Evolutionary conservation across 148 eudicot species (phyloP).

Genomic region (Vaccinium vitisidaea): DNA sequence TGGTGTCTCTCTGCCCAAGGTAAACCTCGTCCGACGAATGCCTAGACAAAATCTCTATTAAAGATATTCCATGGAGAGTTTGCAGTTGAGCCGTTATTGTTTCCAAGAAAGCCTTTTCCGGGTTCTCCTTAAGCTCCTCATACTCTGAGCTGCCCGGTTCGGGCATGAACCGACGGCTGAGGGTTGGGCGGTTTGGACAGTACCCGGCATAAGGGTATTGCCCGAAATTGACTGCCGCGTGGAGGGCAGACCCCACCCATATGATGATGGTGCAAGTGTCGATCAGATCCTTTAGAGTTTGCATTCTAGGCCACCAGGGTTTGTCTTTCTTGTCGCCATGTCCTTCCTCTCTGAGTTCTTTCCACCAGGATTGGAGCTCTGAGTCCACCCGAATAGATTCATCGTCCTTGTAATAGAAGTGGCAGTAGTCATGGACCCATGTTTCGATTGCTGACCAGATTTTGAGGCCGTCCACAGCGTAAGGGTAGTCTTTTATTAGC

Average conservation of each 20-base stretch:
- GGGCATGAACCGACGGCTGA: slow-evolving; percentile 33
- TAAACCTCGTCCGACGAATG: slow-evolving; percentile 38
- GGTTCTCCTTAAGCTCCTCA: slow-evolving; percentile 20
- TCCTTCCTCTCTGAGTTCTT: slow-evolving; percentile 29
- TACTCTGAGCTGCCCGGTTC: slow-evolving; percentile 28
- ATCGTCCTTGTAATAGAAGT: slow-evolving; percentile 21
- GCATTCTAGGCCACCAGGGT: slow-evolving; percentile 45
- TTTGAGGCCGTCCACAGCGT: slow-evolving; percentile 36
- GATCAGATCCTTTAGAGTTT: slow-evolving; percentile 21
- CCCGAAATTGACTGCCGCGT: slow-evolving; percentile 43
- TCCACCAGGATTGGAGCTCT: slow-evolving; percentile 43
- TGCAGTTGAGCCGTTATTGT: slow-evolving; percentile 29
- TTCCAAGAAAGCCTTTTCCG: slow-evolving; percentile 29
- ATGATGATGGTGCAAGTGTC: slow-evolving; percentile 32
- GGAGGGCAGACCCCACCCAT: slow-evolving; percentile 36
- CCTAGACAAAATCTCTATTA: slow-evolving; percentile 36
- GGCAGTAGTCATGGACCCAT: slow-evolving; percentile 35
- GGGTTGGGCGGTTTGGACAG: slow-evolving; percentile 39
- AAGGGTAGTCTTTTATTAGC: slow-evolving; percentile 37
- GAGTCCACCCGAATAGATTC: slow-evolving; percentile 17
- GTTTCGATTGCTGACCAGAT: slow-evolving; percentile 32
- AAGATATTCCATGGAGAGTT: slow-evolving; percentile 24
- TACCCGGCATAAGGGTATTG: slow-evolving; percentile 38
- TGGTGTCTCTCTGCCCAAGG: slow-evolving; percentile 31
- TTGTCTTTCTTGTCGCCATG: slow-evolving; percentile 38